Percentiles rank a stretch among this genome's conserved stretches.
Conservation (phyloP, 2,329 filamentous ascomycete species). For the Alternaria arbusti region DNA sequence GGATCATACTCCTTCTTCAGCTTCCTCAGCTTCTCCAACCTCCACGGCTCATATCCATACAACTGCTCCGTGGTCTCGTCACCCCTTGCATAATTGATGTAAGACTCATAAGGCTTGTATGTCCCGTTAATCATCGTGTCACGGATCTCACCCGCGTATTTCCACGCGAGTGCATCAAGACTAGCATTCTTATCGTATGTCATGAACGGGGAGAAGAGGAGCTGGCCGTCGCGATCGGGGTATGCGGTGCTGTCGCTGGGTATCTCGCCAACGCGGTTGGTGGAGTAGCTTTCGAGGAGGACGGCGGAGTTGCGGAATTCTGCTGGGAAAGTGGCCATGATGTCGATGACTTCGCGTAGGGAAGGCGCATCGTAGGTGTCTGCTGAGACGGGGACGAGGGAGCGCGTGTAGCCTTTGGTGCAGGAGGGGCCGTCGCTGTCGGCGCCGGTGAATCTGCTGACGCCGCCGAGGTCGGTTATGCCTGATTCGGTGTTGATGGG, state of each 20-base stretch:
- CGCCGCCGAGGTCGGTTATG: constrained; percentile 21
- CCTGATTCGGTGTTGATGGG: constrained; percentile 12
- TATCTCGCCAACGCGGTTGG: constrained; percentile 20
- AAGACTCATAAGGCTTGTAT: constrained; percentile 20
- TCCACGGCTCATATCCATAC: constrained; percentile 46
- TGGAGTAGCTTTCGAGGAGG: constrained; percentile 27
- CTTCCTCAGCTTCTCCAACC: constrained; percentile 37
- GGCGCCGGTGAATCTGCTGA: constrained; percentile 18
- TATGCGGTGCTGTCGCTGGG: constrained; percentile 24
- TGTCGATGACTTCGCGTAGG: constrained; percentile 17
- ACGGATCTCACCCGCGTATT: constrained; percentile 16
- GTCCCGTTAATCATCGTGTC: constrained; percentile 16
- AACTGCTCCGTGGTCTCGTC: constrained; percentile 36
- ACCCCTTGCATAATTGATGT: constrained; percentile 44
- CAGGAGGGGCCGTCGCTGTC: constrained; percentile 17
- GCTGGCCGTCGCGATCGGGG: constrained; percentile 19
- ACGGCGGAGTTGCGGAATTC: constrained; percentile 15
- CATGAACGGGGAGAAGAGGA: constrained; percentile 20
- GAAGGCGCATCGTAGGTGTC: constrained; percentile 10
- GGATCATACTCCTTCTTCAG: constrained; percentile 48
- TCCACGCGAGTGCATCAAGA: constrained; percentile 18
- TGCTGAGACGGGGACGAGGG: constrained; percentile 18
- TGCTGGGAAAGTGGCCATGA: constrained; percentile 20
- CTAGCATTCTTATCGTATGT: constrained; percentile 20
- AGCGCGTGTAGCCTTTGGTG: constrained; percentile 18